Evolutionary conservation across 306 rosid genomes (phyloP).

Genomic region (Rosa rugosa): DNA sequence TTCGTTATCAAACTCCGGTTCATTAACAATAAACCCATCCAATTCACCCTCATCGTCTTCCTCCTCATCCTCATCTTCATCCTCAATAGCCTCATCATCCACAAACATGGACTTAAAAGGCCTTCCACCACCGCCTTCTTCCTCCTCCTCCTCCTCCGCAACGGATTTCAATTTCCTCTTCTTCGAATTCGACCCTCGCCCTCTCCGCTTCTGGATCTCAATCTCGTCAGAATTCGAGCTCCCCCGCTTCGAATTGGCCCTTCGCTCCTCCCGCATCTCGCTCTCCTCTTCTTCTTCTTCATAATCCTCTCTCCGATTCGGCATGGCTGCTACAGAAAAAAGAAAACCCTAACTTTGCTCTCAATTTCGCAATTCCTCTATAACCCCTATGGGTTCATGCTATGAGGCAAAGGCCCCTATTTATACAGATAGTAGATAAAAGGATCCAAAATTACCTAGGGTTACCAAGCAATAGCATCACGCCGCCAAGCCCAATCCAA

Average conservation of each 20-base stretch:
- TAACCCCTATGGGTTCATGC: neutral
- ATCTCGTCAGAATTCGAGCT: neutral
- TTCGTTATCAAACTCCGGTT: slow-evolving; percentile 56
- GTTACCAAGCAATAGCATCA: neutral
- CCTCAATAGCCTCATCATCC: slow-evolving; percentile 5
- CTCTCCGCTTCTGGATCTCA: neutral
- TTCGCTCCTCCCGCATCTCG: neutral
- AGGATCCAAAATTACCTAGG: neutral
- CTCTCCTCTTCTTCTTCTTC: neutral
- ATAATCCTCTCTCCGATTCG: neutral
- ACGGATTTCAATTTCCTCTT: neutral
- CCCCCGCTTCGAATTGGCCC: neutral
- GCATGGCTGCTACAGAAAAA: neutral
- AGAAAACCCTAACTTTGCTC: neutral
- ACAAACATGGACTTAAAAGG: neutral
- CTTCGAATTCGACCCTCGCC: neutral
- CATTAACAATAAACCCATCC: slow-evolving; percentile 23
- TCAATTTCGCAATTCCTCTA: neutral
- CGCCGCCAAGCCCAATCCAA: neutral
- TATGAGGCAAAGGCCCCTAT: neutral
- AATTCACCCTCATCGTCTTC: neutral
- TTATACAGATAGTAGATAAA: neutral
- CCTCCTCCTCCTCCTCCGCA: neutral
- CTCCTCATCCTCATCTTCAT: neutral
- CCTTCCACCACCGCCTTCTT: neutral